Conservation (phyloP, 306 rosid genomes). For the Macrotyloma uniflorum region DNA sequence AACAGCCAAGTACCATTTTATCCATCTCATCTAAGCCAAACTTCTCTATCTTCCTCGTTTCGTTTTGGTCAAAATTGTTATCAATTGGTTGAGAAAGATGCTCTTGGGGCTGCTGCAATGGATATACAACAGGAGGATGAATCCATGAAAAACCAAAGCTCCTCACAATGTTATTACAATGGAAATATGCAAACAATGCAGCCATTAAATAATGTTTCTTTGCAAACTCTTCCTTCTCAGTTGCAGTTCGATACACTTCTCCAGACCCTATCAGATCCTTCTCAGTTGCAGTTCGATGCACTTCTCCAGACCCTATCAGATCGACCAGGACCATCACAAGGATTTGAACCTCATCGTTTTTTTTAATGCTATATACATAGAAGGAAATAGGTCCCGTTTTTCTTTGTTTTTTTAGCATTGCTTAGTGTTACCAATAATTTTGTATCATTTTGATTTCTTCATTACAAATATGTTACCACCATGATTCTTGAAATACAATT, state of each 20-base stretch:
- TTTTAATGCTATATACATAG: constrained; percentile 11
- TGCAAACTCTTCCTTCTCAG: background rate
- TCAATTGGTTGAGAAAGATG: background rate
- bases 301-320: background rate
- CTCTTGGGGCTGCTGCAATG: background rate
- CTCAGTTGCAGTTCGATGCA: too few relatives aligned
- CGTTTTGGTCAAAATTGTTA: constrained; percentile 6
- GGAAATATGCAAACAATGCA: constrained; percentile 8
- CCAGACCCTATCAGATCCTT: too few relatives aligned
- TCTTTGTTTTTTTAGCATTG: too few relatives aligned
- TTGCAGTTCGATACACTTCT: too few relatives aligned
- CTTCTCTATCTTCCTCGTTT: constrained; percentile 20
- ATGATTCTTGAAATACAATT: too few relatives aligned
- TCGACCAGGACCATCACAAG: background rate
- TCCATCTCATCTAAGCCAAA: background rate
- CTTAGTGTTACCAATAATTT: too few relatives aligned
- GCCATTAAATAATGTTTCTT: background rate
- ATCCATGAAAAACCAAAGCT: background rate
- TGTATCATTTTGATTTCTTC: too few relatives aligned
- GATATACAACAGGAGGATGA: background rate
- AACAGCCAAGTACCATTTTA: background rate
- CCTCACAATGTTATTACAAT: background rate
- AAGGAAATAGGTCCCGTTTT: background rate
- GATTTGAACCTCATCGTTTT: background rate
- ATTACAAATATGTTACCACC: too few relatives aligned